Conservation (phyloP, 2,329 filamentous ascomycete species). For the Cladosporium sp. region DNA sequence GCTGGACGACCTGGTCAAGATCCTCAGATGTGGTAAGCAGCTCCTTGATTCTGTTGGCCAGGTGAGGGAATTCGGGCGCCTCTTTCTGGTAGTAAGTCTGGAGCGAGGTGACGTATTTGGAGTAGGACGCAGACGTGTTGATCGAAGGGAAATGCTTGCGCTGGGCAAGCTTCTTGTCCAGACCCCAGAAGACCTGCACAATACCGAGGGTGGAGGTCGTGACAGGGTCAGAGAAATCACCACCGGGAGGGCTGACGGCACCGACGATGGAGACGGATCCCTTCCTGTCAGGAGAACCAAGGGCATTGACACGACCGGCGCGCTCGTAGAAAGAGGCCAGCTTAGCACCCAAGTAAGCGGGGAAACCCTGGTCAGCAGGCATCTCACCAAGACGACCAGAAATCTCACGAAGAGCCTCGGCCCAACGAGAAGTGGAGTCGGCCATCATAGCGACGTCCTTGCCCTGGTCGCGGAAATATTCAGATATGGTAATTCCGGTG, state of each 20-base stretch:
- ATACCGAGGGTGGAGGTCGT: constrained; percentile 91
- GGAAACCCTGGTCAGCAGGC: constrained; percentile 99
- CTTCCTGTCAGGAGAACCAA: constrained; percentile 82
- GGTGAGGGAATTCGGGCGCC: constrained; percentile 86
- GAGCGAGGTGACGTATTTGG: constrained; percentile 85
- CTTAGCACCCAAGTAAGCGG: constrained; percentile 93
- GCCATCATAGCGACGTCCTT: constrained; percentile 99
- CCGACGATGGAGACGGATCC: constrained; percentile 97
- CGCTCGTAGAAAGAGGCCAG: constrained; percentile 99
- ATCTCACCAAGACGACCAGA: constrained; percentile 98
- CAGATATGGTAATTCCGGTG: constrained; percentile 88
- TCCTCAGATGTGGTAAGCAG: constrained; percentile 93
- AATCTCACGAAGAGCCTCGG: constrained; percentile 95
- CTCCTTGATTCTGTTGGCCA: constrained; percentile 90
- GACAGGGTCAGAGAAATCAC: constrained; percentile 98
- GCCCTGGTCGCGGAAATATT: constrained; percentile 96
- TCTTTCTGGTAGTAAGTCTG: constrained; percentile 94
- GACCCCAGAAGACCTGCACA: constrained; percentile 98
- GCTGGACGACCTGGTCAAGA: constrained; percentile 95
- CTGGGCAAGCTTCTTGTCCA: constrained; percentile 99
- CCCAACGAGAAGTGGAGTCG: constrained; percentile 96
- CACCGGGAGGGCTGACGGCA: constrained; percentile 92
- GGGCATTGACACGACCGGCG: constrained; percentile 77
- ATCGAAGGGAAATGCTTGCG: constrained; percentile 99
- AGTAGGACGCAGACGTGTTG: constrained; percentile 92